phyloP scores from a whole-genome alignment of 2,329 filamentous ascomycete species.

The Fusarium globosum region DNA sequence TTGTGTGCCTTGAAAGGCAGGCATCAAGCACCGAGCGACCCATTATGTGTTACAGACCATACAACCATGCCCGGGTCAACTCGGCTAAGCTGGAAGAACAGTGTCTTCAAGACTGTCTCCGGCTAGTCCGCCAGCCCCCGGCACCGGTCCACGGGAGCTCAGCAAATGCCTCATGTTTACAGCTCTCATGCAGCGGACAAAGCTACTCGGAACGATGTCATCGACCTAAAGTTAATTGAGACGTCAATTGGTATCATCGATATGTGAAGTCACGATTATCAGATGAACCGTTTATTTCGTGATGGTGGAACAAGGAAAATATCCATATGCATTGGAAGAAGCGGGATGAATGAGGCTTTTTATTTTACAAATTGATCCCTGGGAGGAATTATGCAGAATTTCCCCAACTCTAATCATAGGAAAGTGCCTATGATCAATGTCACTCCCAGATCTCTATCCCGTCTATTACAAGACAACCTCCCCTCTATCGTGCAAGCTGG shows the following conservation, averaged over 20 bases:
- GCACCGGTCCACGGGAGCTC: conserved; percentile 48
- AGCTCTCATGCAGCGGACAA: conserved; percentile 20
- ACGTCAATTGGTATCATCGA: conserved; percentile 14
- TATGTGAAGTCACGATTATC: conserved; percentile 7
- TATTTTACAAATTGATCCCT: conserved; percentile 57
- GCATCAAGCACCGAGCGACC: conserved; percentile 34
- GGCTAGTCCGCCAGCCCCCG: conserved; percentile 43
- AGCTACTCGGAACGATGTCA: conserved; percentile 23
- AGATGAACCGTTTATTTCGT: neutral
- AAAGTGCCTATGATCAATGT: conserved; percentile 48
- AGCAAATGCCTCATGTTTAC: conserved; percentile 45
- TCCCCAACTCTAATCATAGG: conserved; percentile 52
- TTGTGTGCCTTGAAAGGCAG: conserved; percentile 46
- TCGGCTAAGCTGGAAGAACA: conserved; percentile 45
- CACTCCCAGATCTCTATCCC: conserved; percentile 54
- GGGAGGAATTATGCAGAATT: conserved; percentile 49
- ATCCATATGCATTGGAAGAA: conserved; percentile 49
- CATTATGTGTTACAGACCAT: conserved; percentile 19
- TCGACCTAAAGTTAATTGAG: conserved; percentile 39
- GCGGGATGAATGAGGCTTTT: conserved; percentile 56
- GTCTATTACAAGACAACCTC: conserved; percentile 55
- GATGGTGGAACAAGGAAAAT: conserved; percentile 43
- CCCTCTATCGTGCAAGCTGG: conserved; percentile 51
- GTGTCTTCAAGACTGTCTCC: conserved; percentile 36
- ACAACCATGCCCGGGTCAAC: conserved; percentile 34